Percentiles rank a stretch among this genome's conserved stretches.
These are phyloP conservation scores for Rosa persica DNA, from an alignment of 306 rosid species.

Conservation along the genomic window DNA sequence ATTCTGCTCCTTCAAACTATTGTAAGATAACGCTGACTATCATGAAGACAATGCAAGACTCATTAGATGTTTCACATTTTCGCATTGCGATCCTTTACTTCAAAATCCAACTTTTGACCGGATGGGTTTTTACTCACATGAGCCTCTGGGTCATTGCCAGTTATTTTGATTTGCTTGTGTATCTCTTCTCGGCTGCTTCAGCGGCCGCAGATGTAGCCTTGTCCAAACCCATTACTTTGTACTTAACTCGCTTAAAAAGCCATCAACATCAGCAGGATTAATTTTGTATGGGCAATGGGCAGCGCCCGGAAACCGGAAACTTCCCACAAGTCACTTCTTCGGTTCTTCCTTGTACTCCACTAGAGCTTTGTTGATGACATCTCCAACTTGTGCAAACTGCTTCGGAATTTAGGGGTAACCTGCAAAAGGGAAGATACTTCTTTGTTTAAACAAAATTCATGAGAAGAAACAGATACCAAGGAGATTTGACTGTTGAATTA, in stretches of 20 bases:
- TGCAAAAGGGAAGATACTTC: conserved; percentile 24
- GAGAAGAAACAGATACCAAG: background rate
- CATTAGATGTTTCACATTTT: background rate
- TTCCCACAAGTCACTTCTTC: conserved; percentile 63
- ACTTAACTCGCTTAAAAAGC: conserved; percentile 51
- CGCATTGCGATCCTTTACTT: background rate
- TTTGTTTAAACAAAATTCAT: background rate
- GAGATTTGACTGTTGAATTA: conserved; percentile 6
- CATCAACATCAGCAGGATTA: conserved; percentile 42
- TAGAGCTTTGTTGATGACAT: conserved; percentile 62
- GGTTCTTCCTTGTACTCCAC: conserved; percentile 65
- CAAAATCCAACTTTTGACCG: background rate
- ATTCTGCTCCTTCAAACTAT: background rate
- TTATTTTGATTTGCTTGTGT: conserved; percentile 25
- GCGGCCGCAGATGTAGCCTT: conserved; percentile 73
- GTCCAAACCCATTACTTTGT: conserved; percentile 56
- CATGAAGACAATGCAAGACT: background rate
- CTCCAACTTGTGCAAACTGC: conserved; percentile 72
- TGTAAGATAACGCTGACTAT: background rate
- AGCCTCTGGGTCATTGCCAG: background rate
- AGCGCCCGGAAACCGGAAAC: conserved; percentile 82
- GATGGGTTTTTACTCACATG: background rate
- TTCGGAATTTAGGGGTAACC: conserved; percentile 90
- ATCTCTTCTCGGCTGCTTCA: conserved; percentile 59
- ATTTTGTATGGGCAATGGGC: conserved; percentile 70